A percentile compares a stretch with the other conserved stretches of the same genome.
Conservation (phyloP, 352 stramenopile species). For the Phytophthora hybrid region DNA sequence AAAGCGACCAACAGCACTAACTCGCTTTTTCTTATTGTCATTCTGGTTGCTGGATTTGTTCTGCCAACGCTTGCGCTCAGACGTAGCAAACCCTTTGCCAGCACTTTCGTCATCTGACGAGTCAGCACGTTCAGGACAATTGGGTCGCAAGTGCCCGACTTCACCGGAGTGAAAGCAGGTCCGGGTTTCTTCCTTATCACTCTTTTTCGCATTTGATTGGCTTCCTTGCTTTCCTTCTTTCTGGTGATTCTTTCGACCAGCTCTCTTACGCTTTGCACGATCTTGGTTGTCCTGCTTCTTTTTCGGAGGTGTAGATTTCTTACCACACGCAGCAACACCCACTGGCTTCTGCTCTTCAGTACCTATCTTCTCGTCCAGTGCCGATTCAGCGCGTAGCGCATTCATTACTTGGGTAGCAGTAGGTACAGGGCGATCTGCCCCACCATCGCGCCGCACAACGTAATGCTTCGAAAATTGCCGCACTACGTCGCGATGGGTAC, state of each 20-base stretch:
- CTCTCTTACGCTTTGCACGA: constrained; percentile 15
- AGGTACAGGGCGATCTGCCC: not conserved
- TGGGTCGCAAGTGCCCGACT: constrained; percentile 13
- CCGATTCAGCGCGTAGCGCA: no score
- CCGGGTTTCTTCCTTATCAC: not conserved
- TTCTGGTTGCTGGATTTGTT: constrained; percentile 12
- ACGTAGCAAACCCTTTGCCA: constrained; percentile 7
- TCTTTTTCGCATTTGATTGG: constrained; percentile 5
- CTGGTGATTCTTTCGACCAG: not conserved
- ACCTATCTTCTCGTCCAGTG: no score
- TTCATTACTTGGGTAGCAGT: constrained; percentile 2
- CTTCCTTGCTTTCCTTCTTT: not conserved
- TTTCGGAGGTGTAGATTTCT: no score
- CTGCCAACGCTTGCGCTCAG: constrained; percentile 18
- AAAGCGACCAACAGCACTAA: constrained; percentile 6
- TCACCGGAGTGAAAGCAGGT: constrained; percentile 7
- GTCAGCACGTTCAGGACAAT: constrained; percentile 2
- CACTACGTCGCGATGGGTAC: constrained; percentile 16
- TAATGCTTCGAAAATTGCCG: constrained; percentile 24
- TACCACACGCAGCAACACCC: no score
- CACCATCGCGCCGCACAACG: constrained; percentile 12
- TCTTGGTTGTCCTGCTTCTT: no score
- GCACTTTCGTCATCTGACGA: constrained; percentile 7
- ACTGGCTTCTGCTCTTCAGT: no score
- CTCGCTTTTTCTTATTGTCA: not conserved